Evolutionary conservation across 1,139 yeast genomes (phyloP).

Genomic region (Yamadazyma taylorii): DNA sequence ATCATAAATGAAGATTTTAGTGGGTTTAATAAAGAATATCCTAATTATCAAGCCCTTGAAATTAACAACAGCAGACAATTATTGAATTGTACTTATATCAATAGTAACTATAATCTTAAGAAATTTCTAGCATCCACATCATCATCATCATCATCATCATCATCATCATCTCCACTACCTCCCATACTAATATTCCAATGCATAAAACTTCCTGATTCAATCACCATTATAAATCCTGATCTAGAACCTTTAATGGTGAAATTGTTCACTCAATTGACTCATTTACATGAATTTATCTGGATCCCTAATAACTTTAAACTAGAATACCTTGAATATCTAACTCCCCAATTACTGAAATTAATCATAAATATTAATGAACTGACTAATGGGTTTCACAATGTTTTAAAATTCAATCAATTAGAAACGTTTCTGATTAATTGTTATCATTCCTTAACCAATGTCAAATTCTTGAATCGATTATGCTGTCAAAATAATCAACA

Average conservation of each 20-base stretch:
- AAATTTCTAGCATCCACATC: slow-evolving; percentile 24
- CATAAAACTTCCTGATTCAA: slow-evolving; percentile 35
- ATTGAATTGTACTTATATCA: slow-evolving; percentile 30
- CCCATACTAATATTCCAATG: slow-evolving; percentile 22
- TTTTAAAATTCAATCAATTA: not conserved
- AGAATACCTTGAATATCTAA: slow-evolving; percentile 22
- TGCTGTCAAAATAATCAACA: not conserved
- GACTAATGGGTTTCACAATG: not conserved
- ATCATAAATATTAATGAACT: not conserved
- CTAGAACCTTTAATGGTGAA: slow-evolving; percentile 54
- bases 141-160: too few species aligned
- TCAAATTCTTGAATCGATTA: not conserved
- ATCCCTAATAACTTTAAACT: slow-evolving; percentile 32
- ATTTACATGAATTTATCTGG: slow-evolving; percentile 34
- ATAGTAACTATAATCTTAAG: slow-evolving; percentile 35
- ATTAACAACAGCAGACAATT: slow-evolving; percentile 10
- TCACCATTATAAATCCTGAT: slow-evolving; percentile 32
- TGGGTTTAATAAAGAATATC: slow-evolving; percentile 35
- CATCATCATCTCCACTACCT: slow-evolving; percentile 2
- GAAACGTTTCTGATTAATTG: not conserved
- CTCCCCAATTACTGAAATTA: not conserved
- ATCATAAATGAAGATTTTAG: slow-evolving; percentile 39
- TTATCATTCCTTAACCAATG: not conserved
- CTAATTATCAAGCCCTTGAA: not conserved
- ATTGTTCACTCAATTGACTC: slow-evolving; percentile 52